Conservation (phyloP, 2,329 filamentous ascomycete species). For the Alternaria viburni region DNA sequence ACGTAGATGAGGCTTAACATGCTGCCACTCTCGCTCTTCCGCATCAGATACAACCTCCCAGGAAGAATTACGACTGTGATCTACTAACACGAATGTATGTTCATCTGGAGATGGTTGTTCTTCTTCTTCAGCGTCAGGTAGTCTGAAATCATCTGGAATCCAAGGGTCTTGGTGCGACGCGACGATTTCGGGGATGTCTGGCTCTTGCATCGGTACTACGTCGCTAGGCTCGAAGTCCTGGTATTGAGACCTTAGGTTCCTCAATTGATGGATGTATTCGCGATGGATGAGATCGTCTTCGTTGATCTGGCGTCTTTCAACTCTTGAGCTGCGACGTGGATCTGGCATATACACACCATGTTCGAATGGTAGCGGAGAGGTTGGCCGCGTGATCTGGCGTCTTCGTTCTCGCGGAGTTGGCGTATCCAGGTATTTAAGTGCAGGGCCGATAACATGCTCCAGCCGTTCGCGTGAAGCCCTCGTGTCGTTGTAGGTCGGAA, state of each 20-base stretch:
- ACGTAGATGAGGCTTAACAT: not conserved
- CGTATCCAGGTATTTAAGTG: not conserved
- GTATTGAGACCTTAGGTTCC: not conserved
- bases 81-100: not conserved
- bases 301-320: not conserved
- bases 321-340: not conserved
- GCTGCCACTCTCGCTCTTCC: not conserved
- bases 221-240: not conserved
- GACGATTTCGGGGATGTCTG: not conserved
- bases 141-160: not conserved
- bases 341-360: not conserved
- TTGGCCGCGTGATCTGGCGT: not conserved
- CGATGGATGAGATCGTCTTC: not conserved
- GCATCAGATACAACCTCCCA: not conserved
- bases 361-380: not conserved
- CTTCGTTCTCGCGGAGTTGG: not conserved
- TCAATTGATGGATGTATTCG: not conserved
- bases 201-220: not conserved
- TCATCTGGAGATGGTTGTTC: not conserved
- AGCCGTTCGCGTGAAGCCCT: not conserved
- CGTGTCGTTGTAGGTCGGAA: not conserved
- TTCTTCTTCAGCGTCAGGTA: not conserved
- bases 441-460: not conserved
- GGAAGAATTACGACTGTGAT: not conserved
- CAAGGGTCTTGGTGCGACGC: not conserved